These are phyloP conservation scores for Friedmanniomyces endolithicus DNA, from an alignment of 495 filamentous ascomycete genomes.

Conservation along the genomic window DNA sequence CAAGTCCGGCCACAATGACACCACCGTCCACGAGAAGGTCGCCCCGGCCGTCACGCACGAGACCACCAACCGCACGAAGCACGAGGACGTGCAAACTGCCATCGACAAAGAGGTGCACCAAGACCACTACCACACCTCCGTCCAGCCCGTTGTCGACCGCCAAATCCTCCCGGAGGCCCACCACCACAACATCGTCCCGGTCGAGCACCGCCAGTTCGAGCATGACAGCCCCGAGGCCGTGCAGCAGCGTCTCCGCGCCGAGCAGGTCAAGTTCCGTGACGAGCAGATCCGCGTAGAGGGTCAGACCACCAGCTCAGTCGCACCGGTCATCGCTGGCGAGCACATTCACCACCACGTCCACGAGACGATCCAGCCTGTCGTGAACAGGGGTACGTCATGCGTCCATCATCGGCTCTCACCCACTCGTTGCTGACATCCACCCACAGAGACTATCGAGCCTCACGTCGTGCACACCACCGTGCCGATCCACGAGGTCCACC, in stretches of 20 bases:
- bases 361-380: constrained; percentile 52
- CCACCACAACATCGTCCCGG: constrained; percentile 33
- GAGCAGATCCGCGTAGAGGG: constrained; percentile 36
- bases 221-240: constrained; percentile 40
- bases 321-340: constrained; percentile 43
- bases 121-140: constrained; percentile 35
- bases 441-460: constrained; percentile 47
- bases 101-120: constrained; percentile 48
- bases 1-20: constrained; percentile 47
- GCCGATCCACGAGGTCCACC: constrained; percentile 49
- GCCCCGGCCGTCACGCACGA: constrained; percentile 49
- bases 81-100: constrained; percentile 44
- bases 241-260: constrained; percentile 35
- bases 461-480: constrained; percentile 55
- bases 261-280: constrained; percentile 40
- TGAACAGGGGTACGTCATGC: constrained; percentile 40
- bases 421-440: not conserved
- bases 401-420: not conserved
- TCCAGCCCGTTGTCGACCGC: constrained; percentile 30
- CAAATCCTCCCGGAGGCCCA: constrained; percentile 30
- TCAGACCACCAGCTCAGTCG: constrained; percentile 35
- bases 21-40: constrained; percentile 48
- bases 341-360: constrained; percentile 50
- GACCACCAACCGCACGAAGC: constrained; percentile 38
- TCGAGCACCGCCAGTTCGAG: constrained; percentile 44